phyloP scores from a whole-genome alignment of 78 protist genomes.

The Trichosphaerium sp. region DNA sequence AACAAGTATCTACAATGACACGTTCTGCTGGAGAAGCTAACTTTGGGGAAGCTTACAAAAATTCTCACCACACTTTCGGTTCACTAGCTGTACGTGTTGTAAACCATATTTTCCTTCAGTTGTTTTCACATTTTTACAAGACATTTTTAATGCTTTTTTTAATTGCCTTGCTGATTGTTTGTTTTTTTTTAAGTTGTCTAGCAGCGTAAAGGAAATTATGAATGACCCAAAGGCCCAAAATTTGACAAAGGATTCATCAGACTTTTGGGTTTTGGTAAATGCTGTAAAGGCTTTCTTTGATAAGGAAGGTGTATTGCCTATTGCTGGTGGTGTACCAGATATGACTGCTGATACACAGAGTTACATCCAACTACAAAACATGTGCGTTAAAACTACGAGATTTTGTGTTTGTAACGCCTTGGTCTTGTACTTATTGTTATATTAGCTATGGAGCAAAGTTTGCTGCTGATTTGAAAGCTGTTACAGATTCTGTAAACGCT shows the following conservation, averaged over 20 bases:
- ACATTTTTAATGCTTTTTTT: too few relatives aligned
- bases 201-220: conserved; percentile 19
- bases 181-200: background rate
- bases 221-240: conserved; percentile 15
- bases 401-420: background rate
- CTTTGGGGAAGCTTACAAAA: conserved; percentile 45
- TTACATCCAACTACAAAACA: conserved; percentile 54
- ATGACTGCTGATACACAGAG: conserved; percentile 53
- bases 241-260: background rate
- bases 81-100: conserved; percentile 8
- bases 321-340: conserved; percentile 71
- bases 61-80: conserved; percentile 20
- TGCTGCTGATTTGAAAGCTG: conserved; percentile 20
- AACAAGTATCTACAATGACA: conserved; percentile 3
- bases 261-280: conserved; percentile 63
- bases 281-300: conserved; percentile 55
- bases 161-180: background rate
- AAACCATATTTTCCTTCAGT: too few relatives aligned
- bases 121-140: too few relatives aligned
- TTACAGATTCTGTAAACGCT: background rate
- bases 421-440: too few relatives aligned
- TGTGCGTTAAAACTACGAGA: conserved; percentile 15
- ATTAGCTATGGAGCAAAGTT: conserved; percentile 50
- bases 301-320: conserved; percentile 49
- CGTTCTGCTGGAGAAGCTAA: conserved; percentile 30